Conservation (phyloP, 495 filamentous ascomycete genomes). For the Penicillium bovifimosum region DNA sequence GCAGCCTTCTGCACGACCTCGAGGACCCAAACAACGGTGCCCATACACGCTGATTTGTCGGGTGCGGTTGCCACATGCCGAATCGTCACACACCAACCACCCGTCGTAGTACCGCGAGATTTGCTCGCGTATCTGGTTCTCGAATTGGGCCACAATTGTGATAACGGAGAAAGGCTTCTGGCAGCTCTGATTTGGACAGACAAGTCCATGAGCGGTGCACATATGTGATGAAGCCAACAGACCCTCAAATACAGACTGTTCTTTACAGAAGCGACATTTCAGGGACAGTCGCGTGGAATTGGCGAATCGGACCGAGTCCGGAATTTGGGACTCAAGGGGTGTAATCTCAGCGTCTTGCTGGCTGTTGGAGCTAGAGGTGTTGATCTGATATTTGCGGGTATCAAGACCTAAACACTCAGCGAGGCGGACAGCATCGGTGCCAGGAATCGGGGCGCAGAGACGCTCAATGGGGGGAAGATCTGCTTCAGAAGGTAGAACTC, state of each 20-base stretch:
- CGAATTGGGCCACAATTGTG: constrained; percentile 77
- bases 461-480: constrained; percentile 98
- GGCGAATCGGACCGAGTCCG: constrained; percentile 76
- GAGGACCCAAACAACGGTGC: constrained; percentile 79
- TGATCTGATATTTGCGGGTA: constrained; percentile 74
- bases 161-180: constrained; percentile 59
- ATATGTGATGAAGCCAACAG: constrained; percentile 51
- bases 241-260: constrained; percentile 67
- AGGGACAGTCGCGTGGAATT: constrained; percentile 68
- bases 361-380: constrained; percentile 49
- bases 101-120: constrained; percentile 84
- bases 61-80: constrained; percentile 79
- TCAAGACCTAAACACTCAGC: constrained; percentile 94
- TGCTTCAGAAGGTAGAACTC: constrained; percentile 98
- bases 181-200: constrained; percentile 61
- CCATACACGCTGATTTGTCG: constrained; percentile 90
- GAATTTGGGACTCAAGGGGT: constrained; percentile 89
- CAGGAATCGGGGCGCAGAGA: constrained; percentile 90
- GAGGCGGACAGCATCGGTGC: constrained; percentile 80
- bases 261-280: constrained; percentile 75
- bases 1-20: constrained; percentile 75
- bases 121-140: constrained; percentile 70
- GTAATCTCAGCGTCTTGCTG: constrained; percentile 59
- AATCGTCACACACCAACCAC: constrained; percentile 86
- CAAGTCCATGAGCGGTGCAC: constrained; percentile 66